Evolutionary conservation across 805 yeast genomes (phyloP).

Genomic region (Dipodascus geniculatus): DNA sequence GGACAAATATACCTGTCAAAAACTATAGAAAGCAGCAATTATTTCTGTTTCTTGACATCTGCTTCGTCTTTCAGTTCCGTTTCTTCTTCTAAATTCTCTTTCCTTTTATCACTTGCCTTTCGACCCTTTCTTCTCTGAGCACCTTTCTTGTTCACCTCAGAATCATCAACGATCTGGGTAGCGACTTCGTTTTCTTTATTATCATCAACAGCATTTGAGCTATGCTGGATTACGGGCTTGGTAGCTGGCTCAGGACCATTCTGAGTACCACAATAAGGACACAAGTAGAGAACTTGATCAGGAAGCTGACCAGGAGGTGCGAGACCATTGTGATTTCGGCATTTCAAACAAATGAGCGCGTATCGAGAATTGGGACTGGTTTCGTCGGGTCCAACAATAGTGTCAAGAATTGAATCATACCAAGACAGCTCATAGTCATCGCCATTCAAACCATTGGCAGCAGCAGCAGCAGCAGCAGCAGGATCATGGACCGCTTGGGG

Average conservation of each 20-base stretch:
- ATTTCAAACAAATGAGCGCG: conserved; percentile 61
- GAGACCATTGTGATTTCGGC: conserved; percentile 64
- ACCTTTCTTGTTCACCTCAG: neutral
- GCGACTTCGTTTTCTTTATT: neutral
- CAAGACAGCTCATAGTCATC: conserved; percentile 23
- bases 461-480: conserved; percentile 1
- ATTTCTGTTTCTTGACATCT: neutral
- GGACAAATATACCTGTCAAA: too few species aligned
- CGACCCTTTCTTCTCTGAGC: neutral
- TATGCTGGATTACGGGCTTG: neutral
- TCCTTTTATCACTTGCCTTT: neutral
- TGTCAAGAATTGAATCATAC: conserved; percentile 33
- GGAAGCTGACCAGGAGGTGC: conserved; percentile 63
- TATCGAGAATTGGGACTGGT: conserved; percentile 44
- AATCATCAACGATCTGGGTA: neutral
- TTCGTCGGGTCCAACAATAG: conserved; percentile 53
- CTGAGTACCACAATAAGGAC: conserved; percentile 46
- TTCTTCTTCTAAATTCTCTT: neutral
- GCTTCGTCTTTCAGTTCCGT: neutral
- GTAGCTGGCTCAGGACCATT: neutral
- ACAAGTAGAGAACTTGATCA: conserved; percentile 38
- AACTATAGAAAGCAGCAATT: too few species aligned
- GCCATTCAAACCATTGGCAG: neutral
- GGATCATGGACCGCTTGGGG: neutral
- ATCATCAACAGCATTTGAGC: neutral